A percentile compares a stretch with the other conserved stretches of the same genome.
phyloP scores from a whole-genome alignment of 192 early-diverging fungal genomes.

The Backusella sp. region DNA sequence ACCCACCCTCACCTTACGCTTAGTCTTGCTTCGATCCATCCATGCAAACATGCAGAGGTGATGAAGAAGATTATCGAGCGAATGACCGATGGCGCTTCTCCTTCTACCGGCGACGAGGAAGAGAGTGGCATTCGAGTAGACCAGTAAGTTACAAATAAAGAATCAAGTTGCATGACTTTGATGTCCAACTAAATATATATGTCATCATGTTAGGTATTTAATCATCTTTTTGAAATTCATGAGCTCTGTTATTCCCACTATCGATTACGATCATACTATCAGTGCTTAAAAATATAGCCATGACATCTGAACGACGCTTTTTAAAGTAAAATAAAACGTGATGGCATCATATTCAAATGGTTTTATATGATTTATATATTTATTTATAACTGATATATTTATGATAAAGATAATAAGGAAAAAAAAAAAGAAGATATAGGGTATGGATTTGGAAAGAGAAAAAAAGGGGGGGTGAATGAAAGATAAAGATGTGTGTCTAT shows the following conservation, averaged over 20 bases:
- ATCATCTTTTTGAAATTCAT: slow-evolving; percentile 98
- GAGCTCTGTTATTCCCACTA: slow-evolving; percentile 93
- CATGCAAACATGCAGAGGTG: slow-evolving; percentile 97
- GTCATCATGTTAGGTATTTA: slow-evolving; percentile 58
- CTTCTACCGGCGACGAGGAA: slow-evolving; percentile 45
- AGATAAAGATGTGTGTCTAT: background rate
- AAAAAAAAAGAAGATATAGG: background rate
- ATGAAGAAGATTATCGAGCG: slow-evolving; percentile 96
- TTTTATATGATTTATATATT: background rate
- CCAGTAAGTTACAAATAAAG: slow-evolving; percentile 59
- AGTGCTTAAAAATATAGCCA: slow-evolving; percentile 53
- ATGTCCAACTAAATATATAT: no score
- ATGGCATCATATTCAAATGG: background rate
- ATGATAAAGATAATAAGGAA: background rate
- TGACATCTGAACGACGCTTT: background rate
- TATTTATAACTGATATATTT: background rate
- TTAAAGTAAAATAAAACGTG: slow-evolving; percentile 3
- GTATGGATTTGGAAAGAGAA: background rate
- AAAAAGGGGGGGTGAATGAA: background rate
- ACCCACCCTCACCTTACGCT: slow-evolving; percentile 89
- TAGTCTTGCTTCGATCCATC: slow-evolving; percentile 92
- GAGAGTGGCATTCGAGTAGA: slow-evolving; percentile 82
- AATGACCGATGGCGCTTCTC: slow-evolving; percentile 55
- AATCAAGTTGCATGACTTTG: no score
- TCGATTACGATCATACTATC: slow-evolving; percentile 98